These are phyloP conservation scores for Craspedostauros australis DNA, from an alignment of 108 stramenopile species.

Conservation along the genomic window DNA sequence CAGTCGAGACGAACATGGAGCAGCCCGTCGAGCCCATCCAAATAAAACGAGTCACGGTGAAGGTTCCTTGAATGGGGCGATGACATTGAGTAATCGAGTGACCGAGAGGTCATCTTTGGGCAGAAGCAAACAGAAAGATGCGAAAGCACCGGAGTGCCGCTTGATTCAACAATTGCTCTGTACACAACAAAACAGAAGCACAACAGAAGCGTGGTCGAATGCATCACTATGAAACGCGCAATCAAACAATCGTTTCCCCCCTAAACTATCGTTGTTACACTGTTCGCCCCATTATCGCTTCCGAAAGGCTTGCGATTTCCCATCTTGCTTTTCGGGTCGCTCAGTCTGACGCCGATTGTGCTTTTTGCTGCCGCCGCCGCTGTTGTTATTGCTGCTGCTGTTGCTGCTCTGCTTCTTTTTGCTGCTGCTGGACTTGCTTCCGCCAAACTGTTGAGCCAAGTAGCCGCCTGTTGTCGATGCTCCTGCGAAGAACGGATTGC, in stretches of 20 bases:
- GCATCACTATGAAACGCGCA: background rate
- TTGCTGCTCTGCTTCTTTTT: conserved; percentile 17
- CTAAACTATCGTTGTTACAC: background rate
- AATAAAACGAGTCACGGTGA: conserved; percentile 31
- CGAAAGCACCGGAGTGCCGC: too few relatives aligned
- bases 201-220: background rate
- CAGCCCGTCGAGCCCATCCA: conserved; percentile 48
- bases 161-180: too few relatives aligned
- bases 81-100: conserved; percentile 23
- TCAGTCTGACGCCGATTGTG: too few relatives aligned
- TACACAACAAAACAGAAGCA: too few relatives aligned
- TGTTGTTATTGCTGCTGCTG: conserved; percentile 14
- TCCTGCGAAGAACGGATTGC: conserved; percentile 31
- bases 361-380: conserved; percentile 15
- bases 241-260: background rate
- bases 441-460: conserved; percentile 22
- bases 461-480: conserved; percentile 21
- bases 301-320: conserved; percentile 22
- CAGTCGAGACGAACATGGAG: conserved; percentile 32
- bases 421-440: background rate
- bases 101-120: too few relatives aligned
- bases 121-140: too few relatives aligned
- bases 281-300: conserved; percentile 9
- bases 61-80: background rate
- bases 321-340: conserved; percentile 18